phyloP scores from a whole-genome alignment of 495 filamentous ascomycete species.

The Copromyces sp. region DNA sequence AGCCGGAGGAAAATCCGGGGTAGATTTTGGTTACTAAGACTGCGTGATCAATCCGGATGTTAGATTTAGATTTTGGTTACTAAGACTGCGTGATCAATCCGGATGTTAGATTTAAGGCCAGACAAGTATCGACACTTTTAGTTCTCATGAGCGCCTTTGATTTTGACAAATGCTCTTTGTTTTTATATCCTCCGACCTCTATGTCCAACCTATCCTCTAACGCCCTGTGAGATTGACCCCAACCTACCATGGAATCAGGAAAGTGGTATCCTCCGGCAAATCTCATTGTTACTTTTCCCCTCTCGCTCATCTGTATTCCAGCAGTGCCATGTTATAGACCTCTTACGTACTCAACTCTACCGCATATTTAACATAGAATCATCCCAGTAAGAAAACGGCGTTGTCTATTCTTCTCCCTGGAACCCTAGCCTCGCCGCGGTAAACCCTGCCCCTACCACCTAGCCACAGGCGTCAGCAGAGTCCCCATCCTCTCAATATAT shows the following conservation, averaged over 20 bases:
- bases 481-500: slow-evolving; percentile 32
- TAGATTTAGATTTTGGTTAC: neutral
- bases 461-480: neutral
- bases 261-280: neutral
- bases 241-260: neutral
- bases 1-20: neutral
- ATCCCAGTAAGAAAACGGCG: neutral
- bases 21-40: neutral
- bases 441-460: neutral
- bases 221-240: neutral
- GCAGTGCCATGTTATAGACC: neutral
- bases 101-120: neutral
- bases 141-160: neutral
- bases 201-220: neutral
- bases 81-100: neutral
- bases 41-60: neutral
- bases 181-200: neutral
- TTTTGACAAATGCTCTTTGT: neutral
- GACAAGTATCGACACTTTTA: neutral
- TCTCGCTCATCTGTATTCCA: neutral
- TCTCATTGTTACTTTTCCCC: neutral
- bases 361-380: neutral
- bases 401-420: neutral
- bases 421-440: neutral
- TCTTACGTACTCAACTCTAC: neutral